A percentile compares a stretch with the other conserved stretches of the same genome.
Conservation (phyloP, 352 stramenopile species). For the Pythium folliculosum region DNA sequence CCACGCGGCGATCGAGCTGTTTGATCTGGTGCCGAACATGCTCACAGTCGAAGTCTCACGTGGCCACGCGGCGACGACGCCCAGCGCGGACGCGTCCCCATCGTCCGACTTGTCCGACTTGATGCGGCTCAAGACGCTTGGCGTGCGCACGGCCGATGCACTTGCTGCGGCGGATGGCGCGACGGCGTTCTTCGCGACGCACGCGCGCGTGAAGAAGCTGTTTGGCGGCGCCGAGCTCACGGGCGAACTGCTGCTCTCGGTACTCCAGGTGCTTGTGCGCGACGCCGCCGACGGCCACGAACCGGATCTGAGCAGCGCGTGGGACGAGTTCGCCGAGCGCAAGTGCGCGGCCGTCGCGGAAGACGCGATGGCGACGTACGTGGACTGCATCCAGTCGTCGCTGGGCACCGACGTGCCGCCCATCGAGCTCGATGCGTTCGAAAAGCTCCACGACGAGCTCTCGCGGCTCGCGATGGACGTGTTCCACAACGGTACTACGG, state of each 20-base stretch:
- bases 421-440: conserved; percentile 63
- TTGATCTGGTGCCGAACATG: conserved; percentile 59
- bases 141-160: conserved; percentile 6
- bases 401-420: conserved; percentile 50
- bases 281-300: conserved; percentile 36
- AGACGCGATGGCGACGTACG: conserved; percentile 70
- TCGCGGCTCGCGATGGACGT: conserved; percentile 67
- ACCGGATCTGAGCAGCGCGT: conserved; percentile 59
- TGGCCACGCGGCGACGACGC: conserved; percentile 6
- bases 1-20: conserved; percentile 48
- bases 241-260: conserved; percentile 45
- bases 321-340: conserved; percentile 66
- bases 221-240: conserved; percentile 59
- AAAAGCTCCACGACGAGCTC: conserved; percentile 75
- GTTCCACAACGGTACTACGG: conserved; percentile 44
- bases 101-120: conserved; percentile 35
- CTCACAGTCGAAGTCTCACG: conserved; percentile 55
- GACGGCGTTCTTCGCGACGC: conserved; percentile 31
- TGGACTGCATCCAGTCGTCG: conserved; percentile 69
- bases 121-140: conserved; percentile 41
- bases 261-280: conserved; percentile 39
- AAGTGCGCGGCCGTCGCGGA: conserved; percentile 52
- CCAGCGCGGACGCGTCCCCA: not conserved
- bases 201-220: conserved; percentile 57
- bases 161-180: not conserved